phyloP scores from a whole-genome alignment of 208 protist species.

The Trypanosoma congolense region DNA sequence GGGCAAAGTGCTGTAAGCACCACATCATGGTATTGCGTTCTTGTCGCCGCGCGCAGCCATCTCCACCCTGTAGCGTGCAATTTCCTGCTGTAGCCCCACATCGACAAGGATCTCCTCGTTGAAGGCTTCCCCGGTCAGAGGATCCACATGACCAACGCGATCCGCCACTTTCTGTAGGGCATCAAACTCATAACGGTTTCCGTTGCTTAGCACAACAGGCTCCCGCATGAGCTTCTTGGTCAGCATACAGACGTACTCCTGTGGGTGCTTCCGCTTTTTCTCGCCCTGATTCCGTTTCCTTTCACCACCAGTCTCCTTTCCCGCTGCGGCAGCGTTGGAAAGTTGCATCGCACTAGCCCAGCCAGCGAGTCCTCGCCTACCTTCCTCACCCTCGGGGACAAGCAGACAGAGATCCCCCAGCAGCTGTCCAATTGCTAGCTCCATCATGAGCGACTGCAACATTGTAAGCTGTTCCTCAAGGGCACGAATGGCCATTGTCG shows the following conservation, averaged over 20 bases:
- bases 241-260: conserved; percentile 72
- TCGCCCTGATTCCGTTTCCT: conserved; percentile 21
- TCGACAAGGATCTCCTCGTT: conserved; percentile 68
- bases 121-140: conserved; percentile 65
- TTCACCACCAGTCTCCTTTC: neutral
- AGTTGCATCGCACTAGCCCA: no score
- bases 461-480: conserved; percentile 68
- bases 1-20: neutral
- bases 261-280: conserved; percentile 59
- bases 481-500: conserved; percentile 37
- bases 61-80: conserved; percentile 66
- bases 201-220: conserved; percentile 72
- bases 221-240: conserved; percentile 87
- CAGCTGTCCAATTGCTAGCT: conserved; percentile 67
- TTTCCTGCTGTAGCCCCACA: conserved; percentile 73
- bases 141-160: conserved; percentile 83
- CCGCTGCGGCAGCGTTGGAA: neutral
- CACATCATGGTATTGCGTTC: neutral
- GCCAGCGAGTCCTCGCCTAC: neutral
- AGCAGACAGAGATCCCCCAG: conserved; percentile 47
- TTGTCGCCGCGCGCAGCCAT: conserved; percentile 28
- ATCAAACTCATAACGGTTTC: conserved; percentile 77
- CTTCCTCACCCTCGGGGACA: conserved; percentile 1
- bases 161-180: conserved; percentile 70
- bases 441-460: conserved; percentile 67